Conservation (phyloP, 1,284 basidiomycete genomes). For the Moesziomyces sp. region DNA sequence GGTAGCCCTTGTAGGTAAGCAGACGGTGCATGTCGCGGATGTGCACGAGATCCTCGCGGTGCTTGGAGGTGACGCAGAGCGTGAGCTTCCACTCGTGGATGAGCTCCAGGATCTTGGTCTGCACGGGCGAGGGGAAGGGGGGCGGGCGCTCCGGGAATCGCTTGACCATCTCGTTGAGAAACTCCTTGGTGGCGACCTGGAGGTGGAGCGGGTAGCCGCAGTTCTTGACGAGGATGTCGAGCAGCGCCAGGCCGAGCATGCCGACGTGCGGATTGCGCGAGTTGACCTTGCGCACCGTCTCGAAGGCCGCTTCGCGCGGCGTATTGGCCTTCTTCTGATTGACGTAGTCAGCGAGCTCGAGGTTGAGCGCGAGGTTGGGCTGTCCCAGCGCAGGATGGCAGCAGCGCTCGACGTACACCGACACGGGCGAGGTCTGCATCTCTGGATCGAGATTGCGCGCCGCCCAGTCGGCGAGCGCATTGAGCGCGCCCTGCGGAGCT, state of each 20-base stretch:
- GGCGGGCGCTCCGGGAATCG: slow-evolving; percentile 97
- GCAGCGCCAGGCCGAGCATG: slow-evolving; percentile 77
- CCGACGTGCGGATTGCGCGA: slow-evolving; percentile 90
- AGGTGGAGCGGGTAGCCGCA: slow-evolving; percentile 98
- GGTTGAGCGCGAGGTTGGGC: slow-evolving; percentile 89
- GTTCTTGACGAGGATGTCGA: slow-evolving; percentile 92
- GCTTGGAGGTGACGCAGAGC: slow-evolving; percentile 86
- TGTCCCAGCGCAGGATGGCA: slow-evolving; percentile 87
- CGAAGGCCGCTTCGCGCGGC: slow-evolving; percentile 90
- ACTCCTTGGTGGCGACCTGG: slow-evolving; percentile 98
- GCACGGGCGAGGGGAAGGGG: slow-evolving; percentile 90
- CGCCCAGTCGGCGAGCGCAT: slow-evolving; percentile 59
- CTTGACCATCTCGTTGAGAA: slow-evolving; percentile 96
- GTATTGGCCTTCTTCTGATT: slow-evolving; percentile 96
- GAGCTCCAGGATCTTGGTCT: slow-evolving; percentile 91
- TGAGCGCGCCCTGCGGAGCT: slow-evolving; percentile 48
- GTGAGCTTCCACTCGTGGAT: slow-evolving; percentile 96
- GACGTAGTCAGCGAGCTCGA: slow-evolving; percentile 92
- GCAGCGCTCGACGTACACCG: slow-evolving; percentile 73
- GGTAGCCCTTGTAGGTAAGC: slow-evolving; percentile 84
- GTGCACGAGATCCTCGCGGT: slow-evolving; percentile 96
- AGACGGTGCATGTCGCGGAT: slow-evolving; percentile 98
- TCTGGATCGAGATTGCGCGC: slow-evolving; percentile 56
- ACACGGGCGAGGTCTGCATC: slow-evolving; percentile 45
- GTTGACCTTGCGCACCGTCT: slow-evolving; percentile 82